phyloP scores from a whole-genome alignment of 139 green algal species.

The Chlorella vulgaris region DNA sequence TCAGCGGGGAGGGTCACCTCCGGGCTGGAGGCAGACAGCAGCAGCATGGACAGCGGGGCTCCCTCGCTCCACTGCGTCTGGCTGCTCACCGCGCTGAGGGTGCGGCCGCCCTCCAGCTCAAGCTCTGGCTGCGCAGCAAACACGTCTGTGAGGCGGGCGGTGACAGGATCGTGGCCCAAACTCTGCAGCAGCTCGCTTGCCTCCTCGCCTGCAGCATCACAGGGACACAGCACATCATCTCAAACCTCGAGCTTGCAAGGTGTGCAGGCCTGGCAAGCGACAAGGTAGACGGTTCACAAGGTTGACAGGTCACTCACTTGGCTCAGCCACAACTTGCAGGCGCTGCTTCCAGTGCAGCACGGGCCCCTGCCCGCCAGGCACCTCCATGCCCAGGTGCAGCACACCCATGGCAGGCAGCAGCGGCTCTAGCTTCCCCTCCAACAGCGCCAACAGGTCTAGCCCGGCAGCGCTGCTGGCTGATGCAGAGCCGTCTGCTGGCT shows the following conservation, averaged over 20 bases:
- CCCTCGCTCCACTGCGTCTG: constrained; percentile 24
- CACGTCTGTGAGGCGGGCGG: constrained; percentile 11
- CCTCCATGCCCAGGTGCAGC: constrained; percentile 49
- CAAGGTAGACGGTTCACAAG: neutral
- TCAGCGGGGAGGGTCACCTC: constrained; percentile 20
- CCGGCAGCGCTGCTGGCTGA: neutral
- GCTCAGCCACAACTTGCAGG: constrained; percentile 47
- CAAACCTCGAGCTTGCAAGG: neutral
- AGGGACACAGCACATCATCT: too few relatives aligned
- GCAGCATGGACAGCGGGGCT: constrained; percentile 13
- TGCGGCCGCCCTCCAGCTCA: neutral
- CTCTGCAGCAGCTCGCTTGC: constrained; percentile 19
- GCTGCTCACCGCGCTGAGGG: constrained; percentile 32
- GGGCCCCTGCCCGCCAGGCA: neutral
- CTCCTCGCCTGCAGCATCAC: constrained; percentile 25
- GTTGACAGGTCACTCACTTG: constrained; percentile 26
- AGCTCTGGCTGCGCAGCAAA: neutral
- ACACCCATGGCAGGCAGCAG: constrained; percentile 25
- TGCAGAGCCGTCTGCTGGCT: neutral
- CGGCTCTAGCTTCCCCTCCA: constrained; percentile 28
- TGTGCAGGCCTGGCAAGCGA: neutral
- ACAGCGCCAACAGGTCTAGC: neutral
- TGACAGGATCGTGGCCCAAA: neutral
- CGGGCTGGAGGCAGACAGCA: constrained; percentile 35
- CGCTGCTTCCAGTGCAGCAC: constrained; percentile 48